phyloP scores from a whole-genome alignment of 2,329 filamentous ascomycete species.

The Fusarium sarcochroum region DNA sequence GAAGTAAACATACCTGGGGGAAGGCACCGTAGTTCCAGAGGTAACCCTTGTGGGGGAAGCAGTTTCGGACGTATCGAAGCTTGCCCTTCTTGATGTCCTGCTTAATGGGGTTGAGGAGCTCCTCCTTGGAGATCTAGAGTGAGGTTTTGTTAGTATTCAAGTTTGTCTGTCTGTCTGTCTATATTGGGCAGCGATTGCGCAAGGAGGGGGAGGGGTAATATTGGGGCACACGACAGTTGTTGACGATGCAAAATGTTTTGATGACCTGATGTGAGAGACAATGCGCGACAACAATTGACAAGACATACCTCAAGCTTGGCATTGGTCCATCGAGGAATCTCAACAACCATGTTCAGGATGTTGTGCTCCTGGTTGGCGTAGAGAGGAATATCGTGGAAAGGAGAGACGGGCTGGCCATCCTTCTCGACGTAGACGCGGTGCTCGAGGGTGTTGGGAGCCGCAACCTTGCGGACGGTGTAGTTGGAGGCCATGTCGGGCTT shows the following conservation, averaged over 20 bases:
- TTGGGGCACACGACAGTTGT: constrained; percentile 34
- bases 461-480: constrained; percentile 90
- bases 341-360: constrained; percentile 98
- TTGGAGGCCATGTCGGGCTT: constrained; percentile 67
- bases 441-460: constrained; percentile 91
- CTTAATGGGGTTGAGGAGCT: constrained; percentile 98
- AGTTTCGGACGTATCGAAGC: constrained; percentile 99
- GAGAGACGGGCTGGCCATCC: constrained; percentile 92
- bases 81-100: constrained; percentile 99
- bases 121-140: constrained; percentile 96
- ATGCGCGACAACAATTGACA: neutral
- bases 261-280: constrained; percentile 1
- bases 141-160: constrained; percentile 41
- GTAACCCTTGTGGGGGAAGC: constrained; percentile 99
- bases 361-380: constrained; percentile 97
- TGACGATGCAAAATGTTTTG: neutral
- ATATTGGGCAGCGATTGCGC: constrained; percentile 20
- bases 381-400: constrained; percentile 98
- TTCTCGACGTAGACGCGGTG: constrained; percentile 98
- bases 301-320: constrained; percentile 93
- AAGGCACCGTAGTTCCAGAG: constrained; percentile 99
- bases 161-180: constrained; percentile 8
- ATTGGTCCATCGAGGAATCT: constrained; percentile 99
- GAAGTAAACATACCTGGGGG: constrained; percentile 78
- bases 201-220: constrained; percentile 32